phyloP scores from a whole-genome alignment of 768 basidiomycete species.

The Panellus pusillus region DNA sequence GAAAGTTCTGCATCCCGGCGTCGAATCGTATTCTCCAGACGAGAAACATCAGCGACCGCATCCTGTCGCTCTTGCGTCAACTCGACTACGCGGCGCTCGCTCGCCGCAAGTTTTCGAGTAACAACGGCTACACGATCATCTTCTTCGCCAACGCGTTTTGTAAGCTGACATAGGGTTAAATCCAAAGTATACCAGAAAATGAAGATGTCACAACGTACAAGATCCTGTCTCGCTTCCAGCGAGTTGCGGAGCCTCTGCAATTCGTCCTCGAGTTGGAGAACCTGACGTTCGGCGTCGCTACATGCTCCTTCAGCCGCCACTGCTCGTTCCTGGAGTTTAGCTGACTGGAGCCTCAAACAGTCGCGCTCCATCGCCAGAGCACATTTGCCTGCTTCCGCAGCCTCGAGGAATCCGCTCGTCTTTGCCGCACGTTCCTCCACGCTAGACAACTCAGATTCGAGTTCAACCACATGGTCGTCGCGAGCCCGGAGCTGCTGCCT shows the following conservation, averaged over 20 bases:
- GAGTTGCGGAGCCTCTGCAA: constrained; percentile 51
- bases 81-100: constrained; percentile 48
- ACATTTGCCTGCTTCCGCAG: constrained; percentile 37
- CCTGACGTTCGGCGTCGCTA: constrained; percentile 55
- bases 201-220: constrained; percentile 38
- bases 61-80: constrained; percentile 58
- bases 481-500: constrained; percentile 39
- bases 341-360: constrained; percentile 37
- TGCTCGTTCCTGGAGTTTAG: constrained; percentile 42
- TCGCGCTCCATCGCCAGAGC: constrained; percentile 43
- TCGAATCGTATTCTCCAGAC: constrained; percentile 56
- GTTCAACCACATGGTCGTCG: constrained; percentile 44
- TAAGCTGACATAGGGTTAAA: constrained; percentile 38
- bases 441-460: constrained; percentile 64
- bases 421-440: constrained; percentile 67
- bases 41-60: constrained; percentile 50
- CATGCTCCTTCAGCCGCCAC: constrained; percentile 52
- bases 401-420: constrained; percentile 44
- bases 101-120: constrained; percentile 47
- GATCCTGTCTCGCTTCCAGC: constrained; percentile 53
- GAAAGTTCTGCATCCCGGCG: constrained; percentile 55
- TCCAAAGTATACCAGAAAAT: neutral
- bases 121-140: constrained; percentile 51
- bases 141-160: constrained; percentile 51
- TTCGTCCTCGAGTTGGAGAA: constrained; percentile 54